Base-by-base conservation (phyloP, 345 rosid species). In the Lepidium aucheri region DNA sequence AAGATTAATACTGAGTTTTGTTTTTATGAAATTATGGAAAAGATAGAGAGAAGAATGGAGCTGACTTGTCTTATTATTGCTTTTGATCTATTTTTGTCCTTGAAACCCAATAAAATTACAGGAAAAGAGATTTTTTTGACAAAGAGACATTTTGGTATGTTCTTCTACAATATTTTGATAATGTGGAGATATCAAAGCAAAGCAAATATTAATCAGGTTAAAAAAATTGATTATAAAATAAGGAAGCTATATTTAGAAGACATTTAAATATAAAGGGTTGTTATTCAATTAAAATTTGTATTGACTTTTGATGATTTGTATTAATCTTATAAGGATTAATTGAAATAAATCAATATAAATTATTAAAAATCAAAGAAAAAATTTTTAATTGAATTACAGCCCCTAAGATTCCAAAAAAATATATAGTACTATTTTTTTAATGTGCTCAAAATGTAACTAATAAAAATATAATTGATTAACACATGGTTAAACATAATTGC, bases 51-150 rank as follows among this genome's bases (percentile, higher is more conserved):
- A 22, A 53, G 63, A 36, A 53, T 68, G 62, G 78, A 46, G 65
- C 72, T 72, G 67, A 72, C 66, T 50, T 72, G 70, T 57, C 60
- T 63, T 41, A 6, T 63, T 41, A 6, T 54, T 54, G 42, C 43
- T 44, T 63, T 36, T 35, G 2, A n/a, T 61, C 28, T 18, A 16
- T 35, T 49, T 46, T 30, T 60, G 45, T 39, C 4, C 35, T 17
- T 32, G 15, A 42, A 53, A 26, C 55, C 11, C 26, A 41, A 12
- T 3, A 64, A 14, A 54, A 15, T 44, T 55, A 66, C 51, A 42
- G 17, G 51, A 20, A 2, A 9, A 2, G 1, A 0, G 17, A 40
- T 22, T 6, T 43, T 28, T 22, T 17, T 17, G 63, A 24, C n/a
- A 40, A 9, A 58, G 36, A 22, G 4, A 57, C 24, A 12, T 13